Evolutionary conservation across 2,329 filamentous ascomycete species (phyloP).

Genomic region (Orbilia blumenaviensis): DNA sequence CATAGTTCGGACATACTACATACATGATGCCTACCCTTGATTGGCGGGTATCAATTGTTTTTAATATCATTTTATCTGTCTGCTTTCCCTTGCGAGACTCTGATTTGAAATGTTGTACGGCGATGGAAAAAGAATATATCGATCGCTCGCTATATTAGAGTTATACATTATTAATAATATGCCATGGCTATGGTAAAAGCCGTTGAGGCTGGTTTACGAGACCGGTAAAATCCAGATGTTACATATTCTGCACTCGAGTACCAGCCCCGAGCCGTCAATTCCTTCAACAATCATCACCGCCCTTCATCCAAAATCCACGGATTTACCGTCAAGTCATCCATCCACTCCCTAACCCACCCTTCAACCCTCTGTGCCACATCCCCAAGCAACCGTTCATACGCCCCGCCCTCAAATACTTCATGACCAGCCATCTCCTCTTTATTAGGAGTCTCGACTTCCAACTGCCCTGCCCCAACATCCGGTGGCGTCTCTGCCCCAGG

Average conservation of each 20-base stretch:
- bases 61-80: no score
- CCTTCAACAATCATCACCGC: background rate
- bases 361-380: slow-evolving; percentile 75
- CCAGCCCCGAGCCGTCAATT: background rate
- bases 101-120: no score
- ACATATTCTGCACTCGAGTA: background rate
- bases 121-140: no score
- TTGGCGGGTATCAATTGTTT: no score
- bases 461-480: slow-evolving; percentile 67
- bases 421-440: background rate
- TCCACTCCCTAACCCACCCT: slow-evolving; percentile 69
- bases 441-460: background rate
- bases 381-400: slow-evolving; percentile 77
- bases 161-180: background rate
- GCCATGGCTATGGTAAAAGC: no score
- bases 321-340: slow-evolving; percentile 24
- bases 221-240: background rate
- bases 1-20: no score
- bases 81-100: no score
- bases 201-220: no score
- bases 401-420: slow-evolving; percentile 41
- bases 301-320: slow-evolving; percentile 20
- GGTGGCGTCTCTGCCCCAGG: slow-evolving; percentile 61
- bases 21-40: no score
- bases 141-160: background rate